These are phyloP conservation scores for Cercospora sojina DNA, from an alignment of 2,329 filamentous ascomycete species.

Conservation along the genomic window DNA sequence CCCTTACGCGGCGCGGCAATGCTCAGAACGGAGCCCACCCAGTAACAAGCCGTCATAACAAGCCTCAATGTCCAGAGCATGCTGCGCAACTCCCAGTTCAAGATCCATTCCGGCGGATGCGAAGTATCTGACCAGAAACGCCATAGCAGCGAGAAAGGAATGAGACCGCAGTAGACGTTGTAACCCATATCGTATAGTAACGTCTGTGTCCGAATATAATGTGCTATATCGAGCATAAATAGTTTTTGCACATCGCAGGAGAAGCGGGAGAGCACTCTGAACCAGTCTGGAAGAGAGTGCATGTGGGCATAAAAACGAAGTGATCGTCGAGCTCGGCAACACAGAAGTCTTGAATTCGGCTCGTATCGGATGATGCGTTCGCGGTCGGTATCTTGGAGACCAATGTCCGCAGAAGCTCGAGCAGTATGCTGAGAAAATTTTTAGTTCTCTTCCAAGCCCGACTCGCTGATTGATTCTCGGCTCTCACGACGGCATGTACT, in stretches of 20 bases:
- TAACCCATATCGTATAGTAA: neutral
- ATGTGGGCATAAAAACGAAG: neutral
- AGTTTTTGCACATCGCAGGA: neutral
- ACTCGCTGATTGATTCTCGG: neutral
- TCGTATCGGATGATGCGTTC: neutral
- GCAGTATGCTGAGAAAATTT: neutral
- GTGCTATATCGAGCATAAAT: neutral
- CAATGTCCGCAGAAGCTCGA: neutral
- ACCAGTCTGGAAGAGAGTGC: neutral
- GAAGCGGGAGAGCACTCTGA: neutral
- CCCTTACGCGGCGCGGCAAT: neutral
- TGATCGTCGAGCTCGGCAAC: neutral
- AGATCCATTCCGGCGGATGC: neutral
- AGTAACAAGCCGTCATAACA: neutral
- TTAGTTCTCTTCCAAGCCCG: neutral
- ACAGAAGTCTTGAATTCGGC: neutral
- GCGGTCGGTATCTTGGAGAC: neutral
- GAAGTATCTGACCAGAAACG: neutral
- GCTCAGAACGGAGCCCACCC: neutral
- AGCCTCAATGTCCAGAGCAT: neutral
- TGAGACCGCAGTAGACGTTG: neutral
- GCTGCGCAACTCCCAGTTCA: neutral
- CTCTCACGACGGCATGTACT: neutral
- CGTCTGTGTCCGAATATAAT: neutral
- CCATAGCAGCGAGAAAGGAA: neutral